phyloP scores from a whole-genome alignment of 2,329 filamentous ascomycete species.

The Pseudogymnoascus sp. region DNA sequence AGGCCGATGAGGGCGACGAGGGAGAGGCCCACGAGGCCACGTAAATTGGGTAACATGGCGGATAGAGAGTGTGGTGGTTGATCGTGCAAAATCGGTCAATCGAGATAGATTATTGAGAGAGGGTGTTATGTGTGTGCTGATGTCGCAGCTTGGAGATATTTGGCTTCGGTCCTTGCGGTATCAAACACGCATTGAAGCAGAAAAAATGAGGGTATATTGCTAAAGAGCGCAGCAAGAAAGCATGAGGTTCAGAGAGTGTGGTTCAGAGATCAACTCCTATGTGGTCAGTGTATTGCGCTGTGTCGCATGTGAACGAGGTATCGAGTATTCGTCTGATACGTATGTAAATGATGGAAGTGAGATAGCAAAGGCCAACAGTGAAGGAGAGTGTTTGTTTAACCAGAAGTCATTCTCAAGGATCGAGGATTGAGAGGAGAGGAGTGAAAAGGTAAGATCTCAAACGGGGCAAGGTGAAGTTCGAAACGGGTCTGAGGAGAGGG shows the following conservation, averaged over 20 bases:
- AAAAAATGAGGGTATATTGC: slow-evolving; percentile 2
- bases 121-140: not conserved
- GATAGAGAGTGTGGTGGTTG: not conserved
- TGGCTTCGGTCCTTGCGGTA: slow-evolving; percentile 3
- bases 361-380: not conserved
- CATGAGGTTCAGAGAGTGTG: slow-evolving; percentile 4
- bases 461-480: not conserved
- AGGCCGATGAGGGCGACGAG: slow-evolving; percentile 29
- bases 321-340: not conserved
- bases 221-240: not conserved
- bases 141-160: not conserved
- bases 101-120: not conserved
- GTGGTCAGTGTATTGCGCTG: not conserved
- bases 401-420: not conserved
- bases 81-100: not conserved
- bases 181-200: slow-evolving; percentile 7
- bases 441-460: not conserved
- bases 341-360: not conserved
- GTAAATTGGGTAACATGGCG: not conserved
- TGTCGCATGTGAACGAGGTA: not conserved
- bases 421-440: not conserved
- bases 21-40: not conserved
- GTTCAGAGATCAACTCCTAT: slow-evolving; percentile 8
- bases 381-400: slow-evolving; percentile 6
- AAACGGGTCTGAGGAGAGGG: slow-evolving; percentile 5